Evolutionary conservation across 345 rosid genomes (phyloP), one percentile per base, ranked within the genome.

Genomic region (Populus euphratica): DNA sequence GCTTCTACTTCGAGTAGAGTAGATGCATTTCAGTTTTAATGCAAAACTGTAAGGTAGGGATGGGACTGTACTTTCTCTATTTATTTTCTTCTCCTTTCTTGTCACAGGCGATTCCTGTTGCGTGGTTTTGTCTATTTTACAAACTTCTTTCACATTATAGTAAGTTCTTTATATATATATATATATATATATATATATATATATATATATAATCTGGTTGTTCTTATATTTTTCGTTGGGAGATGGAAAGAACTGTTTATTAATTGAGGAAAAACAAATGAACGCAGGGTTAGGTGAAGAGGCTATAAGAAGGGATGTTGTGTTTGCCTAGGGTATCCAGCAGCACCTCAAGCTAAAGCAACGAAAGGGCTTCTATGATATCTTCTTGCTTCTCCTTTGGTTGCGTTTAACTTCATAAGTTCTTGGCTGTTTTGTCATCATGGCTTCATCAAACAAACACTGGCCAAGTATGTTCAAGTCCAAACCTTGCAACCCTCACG

Each of bases 381-480:
- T 70, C 59, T 73, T 83, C 75, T 61, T 59, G 16, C 38, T 36
- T 74, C 73, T 59, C 56, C 72, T 82, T 82, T 78, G 75, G 72
- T 77, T 83, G 49, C 36, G 17, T 63, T 71, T 70, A 23, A 52
- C 31, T 56, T 36, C 5, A 1, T 9, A 59, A 59, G 54, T 56
- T 71, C 56, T 72, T 65, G 21, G 50, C 59, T 54, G 68, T 66
- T 72, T 61, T 71, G 75, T 72, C 83, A 79, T 76, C 83, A 93
- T 96, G 99, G 97, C 97, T 87, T 96, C 99, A 54, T 94, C 99
- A 74, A 94, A 96, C 86, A 92, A 95, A 83, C 98, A 96, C 94
- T 96, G 99, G 99, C 98, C 99, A 75, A 96, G 98, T 85, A 85
- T 92, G 99, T 96, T 96, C 91, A 94, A 92, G 80, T 92, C 97